These are phyloP conservation scores for Striga asiatica DNA, from an alignment of 257 asterid species.

Conservation along the genomic window DNA sequence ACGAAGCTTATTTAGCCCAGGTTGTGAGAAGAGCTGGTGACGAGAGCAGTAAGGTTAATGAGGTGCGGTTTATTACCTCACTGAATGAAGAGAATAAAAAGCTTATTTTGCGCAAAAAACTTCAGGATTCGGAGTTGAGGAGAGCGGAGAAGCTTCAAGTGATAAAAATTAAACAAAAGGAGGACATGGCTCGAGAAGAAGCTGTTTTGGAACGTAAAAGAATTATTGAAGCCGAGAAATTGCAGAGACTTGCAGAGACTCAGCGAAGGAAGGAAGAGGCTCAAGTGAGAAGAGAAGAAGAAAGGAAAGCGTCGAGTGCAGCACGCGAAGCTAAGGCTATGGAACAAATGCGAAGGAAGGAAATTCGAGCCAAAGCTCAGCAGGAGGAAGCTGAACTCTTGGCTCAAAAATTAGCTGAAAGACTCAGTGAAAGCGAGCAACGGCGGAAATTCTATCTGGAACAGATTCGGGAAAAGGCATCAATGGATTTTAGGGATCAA, in stretches of 20 bases:
- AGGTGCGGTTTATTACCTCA: slow-evolving; percentile 95
- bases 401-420: slow-evolving; percentile 93
- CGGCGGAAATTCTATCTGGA: slow-evolving; percentile 87
- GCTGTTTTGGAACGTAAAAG: slow-evolving; percentile 93
- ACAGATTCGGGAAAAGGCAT: slow-evolving; percentile 94
- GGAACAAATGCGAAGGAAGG: slow-evolving; percentile 89
- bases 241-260: slow-evolving; percentile 91
- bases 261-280: slow-evolving; percentile 97
- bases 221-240: slow-evolving; percentile 91
- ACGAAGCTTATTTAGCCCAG: slow-evolving; percentile 86
- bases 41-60: slow-evolving; percentile 95
- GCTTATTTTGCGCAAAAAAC: slow-evolving; percentile 78
- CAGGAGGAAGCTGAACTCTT: slow-evolving; percentile 97
- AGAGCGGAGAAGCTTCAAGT: slow-evolving; percentile 93
- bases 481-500: slow-evolving; percentile 99
- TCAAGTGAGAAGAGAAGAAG: slow-evolving; percentile 95
- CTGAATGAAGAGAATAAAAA: slow-evolving; percentile 94
- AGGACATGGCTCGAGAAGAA: slow-evolving; percentile 96
- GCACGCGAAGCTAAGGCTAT: slow-evolving; percentile 96
- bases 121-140: slow-evolving; percentile 85
- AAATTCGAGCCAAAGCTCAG: slow-evolving; percentile 85
- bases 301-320: slow-evolving; percentile 91
- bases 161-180: slow-evolving; percentile 77
- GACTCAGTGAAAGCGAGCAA: slow-evolving; percentile 91
- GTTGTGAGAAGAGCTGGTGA: slow-evolving; percentile 98